A percentile compares a stretch with the other conserved stretches of the same genome.
Evolutionary conservation across 2,329 filamentous ascomycete genomes (phyloP).

Genomic region (Periconia sp.): DNA sequence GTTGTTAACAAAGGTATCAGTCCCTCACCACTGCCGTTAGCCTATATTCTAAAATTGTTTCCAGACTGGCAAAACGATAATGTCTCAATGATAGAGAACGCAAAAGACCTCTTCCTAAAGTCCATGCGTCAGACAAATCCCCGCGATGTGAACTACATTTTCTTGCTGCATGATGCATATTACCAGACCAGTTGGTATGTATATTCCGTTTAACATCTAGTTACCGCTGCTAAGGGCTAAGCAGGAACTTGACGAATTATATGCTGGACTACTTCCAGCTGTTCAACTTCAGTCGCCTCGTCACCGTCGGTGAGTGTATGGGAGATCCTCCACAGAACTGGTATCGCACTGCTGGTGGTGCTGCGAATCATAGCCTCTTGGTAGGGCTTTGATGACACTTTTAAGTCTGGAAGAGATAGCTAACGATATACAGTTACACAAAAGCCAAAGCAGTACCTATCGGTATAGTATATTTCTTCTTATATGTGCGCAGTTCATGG

Average conservation of each 20-base stretch:
- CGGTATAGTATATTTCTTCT: no score
- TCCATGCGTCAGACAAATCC: no score
- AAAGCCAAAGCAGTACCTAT: no score
- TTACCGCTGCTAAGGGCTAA: slow-evolving; percentile 45
- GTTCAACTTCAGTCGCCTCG: slow-evolving; percentile 45
- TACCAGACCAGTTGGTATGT: neutral
- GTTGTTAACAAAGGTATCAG: slow-evolving; percentile 54
- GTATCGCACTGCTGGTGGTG: slow-evolving; percentile 46
- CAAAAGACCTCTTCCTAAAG: no score
- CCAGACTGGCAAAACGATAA: slow-evolving; percentile 7
- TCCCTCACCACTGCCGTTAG: slow-evolving; percentile 22
- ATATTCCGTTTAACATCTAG: neutral
- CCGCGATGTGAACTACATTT: slow-evolving; percentile 45
- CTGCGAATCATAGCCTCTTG: slow-evolving; percentile 20
- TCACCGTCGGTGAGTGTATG: slow-evolving; percentile 52
- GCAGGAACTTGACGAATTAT: slow-evolving; percentile 46
- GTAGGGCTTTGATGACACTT: no score
- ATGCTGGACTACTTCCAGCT: slow-evolving; percentile 45
- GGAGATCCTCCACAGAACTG: slow-evolving; percentile 50
- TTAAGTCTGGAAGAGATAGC: no score
- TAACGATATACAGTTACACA: no score
- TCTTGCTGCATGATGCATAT: slow-evolving; percentile 55
- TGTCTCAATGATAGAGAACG: slow-evolving; percentile 8
- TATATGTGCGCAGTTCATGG: no score
- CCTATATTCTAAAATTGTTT: slow-evolving; percentile 1